phyloP scores from a whole-genome alignment of 2,329 filamentous ascomycete species.

The Calonectria hawksworthii region DNA sequence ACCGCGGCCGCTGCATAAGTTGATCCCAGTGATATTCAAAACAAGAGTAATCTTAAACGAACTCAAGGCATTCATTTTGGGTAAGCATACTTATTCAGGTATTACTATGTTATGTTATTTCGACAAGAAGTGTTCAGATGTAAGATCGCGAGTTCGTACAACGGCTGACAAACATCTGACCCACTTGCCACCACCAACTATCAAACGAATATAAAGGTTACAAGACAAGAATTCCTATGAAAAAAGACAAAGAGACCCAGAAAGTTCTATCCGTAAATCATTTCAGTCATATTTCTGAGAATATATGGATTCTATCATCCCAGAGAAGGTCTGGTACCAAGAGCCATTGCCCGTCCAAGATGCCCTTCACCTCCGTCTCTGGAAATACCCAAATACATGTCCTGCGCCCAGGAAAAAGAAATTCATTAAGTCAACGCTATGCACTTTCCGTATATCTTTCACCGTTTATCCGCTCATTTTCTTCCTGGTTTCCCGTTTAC shows the following conservation, averaged over 20 bases:
- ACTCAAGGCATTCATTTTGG: neutral
- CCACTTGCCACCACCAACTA: neutral
- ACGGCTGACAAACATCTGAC: neutral
- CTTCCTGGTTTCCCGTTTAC: neutral
- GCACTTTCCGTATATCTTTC: constrained; percentile 22
- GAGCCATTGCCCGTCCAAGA: constrained; percentile 16
- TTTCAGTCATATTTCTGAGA: constrained; percentile 13
- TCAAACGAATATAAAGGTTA: neutral
- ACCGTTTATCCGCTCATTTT: constrained; percentile 12
- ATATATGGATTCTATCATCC: constrained; percentile 20
- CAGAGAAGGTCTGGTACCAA: neutral
- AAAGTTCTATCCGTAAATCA: constrained; percentile 21
- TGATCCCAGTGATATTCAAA: neutral
- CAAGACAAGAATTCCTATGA: neutral
- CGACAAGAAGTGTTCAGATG: no score
- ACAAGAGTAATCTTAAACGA: neutral
- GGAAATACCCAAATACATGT: constrained; percentile 22
- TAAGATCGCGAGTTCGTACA: no score
- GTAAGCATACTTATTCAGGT: neutral
- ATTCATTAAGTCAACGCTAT: constrained; percentile 28
- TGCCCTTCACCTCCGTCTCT: constrained; percentile 15
- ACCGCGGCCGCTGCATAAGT: neutral
- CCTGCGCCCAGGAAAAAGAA: constrained; percentile 11
- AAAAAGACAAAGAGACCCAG: neutral
- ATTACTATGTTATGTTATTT: neutral